Base-by-base conservation (phyloP, 768 basidiomycete species). In the Sistotremastrum niveocremeum region DNA sequence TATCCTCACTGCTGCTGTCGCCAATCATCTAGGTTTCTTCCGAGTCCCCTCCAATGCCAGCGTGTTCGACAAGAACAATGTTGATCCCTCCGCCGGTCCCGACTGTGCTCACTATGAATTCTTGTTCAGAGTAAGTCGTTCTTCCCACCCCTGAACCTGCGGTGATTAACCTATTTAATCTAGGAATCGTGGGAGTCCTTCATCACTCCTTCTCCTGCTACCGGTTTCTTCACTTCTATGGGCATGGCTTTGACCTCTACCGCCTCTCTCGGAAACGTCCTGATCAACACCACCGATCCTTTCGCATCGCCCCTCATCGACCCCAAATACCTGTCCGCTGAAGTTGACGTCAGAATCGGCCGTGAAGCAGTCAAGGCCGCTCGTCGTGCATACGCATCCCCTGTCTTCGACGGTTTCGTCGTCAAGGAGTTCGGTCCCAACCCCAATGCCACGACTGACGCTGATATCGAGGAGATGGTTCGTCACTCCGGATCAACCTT, bases 301-400 rank as follows among this genome's bases (percentile, higher is more conserved):
- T 58, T 59, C 49, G 55, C 45, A 34, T 34, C 34, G 4, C 61
- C 61, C 2, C 10, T 51, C 7, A 58, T 62, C 40, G 51, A 62
- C 49, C 56, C 57, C 7, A 45, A 42, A 35, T 49, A 49, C 50
- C 61, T 64, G n/a, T 45, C 49, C n/a, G 47, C 39, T n/a, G 11
- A 42, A 3, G 55, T 52, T 46, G 66, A 67, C 49, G 38, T 60
- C 35, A 47, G 44, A 33, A 52, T 62, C 35, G 49, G 65, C 41
- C 51, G 54, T 39, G 44, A 56, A 37, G 51, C 48, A 4, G 31
- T 56, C 1, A 40, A 49, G 33, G n/a, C 46, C 12, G 34, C 37
- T 3, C 29, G 12, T 9, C 36, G 41, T 12, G 49, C 50, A 8
- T 57, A 49, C 49, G 32, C 43, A 0, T 44, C 43, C 31, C 50